Percentiles rank a stretch among this genome's conserved stretches.
These are phyloP conservation scores for Ceriops zippeliana DNA, from an alignment of 345 rosid species.

Conservation along the genomic window DNA sequence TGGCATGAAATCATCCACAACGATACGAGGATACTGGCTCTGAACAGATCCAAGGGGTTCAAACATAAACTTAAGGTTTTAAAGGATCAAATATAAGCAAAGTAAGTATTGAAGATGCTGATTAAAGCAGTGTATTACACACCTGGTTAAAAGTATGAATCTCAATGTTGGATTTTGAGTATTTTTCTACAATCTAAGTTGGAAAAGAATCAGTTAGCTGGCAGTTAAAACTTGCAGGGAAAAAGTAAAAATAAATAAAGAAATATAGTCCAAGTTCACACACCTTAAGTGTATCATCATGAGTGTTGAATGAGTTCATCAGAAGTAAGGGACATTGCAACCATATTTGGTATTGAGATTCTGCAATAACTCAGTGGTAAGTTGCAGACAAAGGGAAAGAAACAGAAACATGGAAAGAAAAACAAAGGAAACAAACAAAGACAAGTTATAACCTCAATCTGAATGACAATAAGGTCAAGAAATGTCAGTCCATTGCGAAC, in stretches of 20 bases:
- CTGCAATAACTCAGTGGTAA: slow-evolving; percentile 33
- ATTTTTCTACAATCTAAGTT: slow-evolving; percentile 78
- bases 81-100: neutral
- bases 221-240: slow-evolving; percentile 1
- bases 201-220: slow-evolving; percentile 10
- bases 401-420: neutral
- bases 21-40: slow-evolving; percentile 98
- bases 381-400: neutral
- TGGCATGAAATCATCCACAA: slow-evolving; percentile 71
- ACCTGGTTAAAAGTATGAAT: slow-evolving; percentile 99
- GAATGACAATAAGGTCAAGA: slow-evolving; percentile 93
- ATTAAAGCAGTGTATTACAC: slow-evolving; percentile 14
- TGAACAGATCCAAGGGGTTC: slow-evolving; percentile 25
- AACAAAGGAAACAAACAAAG: slow-evolving; percentile 3
- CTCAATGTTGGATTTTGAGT: slow-evolving; percentile 65
- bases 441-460: slow-evolving; percentile 65
- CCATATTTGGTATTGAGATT: slow-evolving; percentile 82
- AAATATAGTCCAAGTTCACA: neutral
- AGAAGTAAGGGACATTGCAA: slow-evolving; percentile 90
- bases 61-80: slow-evolving; percentile 7
- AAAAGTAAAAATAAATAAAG: neutral
- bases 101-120: neutral
- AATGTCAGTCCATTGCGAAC: slow-evolving; percentile 93
- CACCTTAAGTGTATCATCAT: slow-evolving; percentile 94
- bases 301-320: slow-evolving; percentile 98